Evolutionary conservation across 768 basidiomycete species (phyloP).

Genomic region (Tulasnella sp.): DNA sequence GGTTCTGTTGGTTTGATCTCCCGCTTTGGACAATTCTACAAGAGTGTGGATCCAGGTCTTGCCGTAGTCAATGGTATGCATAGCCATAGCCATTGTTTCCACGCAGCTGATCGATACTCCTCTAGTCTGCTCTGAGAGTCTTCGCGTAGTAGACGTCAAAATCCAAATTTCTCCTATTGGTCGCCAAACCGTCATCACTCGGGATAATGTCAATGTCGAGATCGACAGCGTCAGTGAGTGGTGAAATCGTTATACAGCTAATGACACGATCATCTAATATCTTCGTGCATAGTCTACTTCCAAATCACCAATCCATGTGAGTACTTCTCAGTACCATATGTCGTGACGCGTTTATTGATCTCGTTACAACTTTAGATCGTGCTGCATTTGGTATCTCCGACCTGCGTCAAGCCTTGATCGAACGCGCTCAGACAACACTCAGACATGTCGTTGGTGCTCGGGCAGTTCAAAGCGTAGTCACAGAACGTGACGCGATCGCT

Average conservation of each 20-base stretch:
- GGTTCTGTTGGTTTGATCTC: slow-evolving; percentile 84
- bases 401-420: slow-evolving; percentile 69
- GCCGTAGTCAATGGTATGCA: slow-evolving; percentile 78
- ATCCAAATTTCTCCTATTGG: slow-evolving; percentile 88
- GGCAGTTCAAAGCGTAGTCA: slow-evolving; percentile 89
- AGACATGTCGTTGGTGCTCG: slow-evolving; percentile 95
- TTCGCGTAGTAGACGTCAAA: slow-evolving; percentile 89
- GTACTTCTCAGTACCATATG: neutral
- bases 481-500: slow-evolving; percentile 92
- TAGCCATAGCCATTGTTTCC: slow-evolving; percentile 3
- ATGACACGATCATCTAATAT: neutral
- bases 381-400: slow-evolving; percentile 90
- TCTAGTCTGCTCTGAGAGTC: no score
- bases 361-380: slow-evolving; percentile 51
- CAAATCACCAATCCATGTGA: slow-evolving; percentile 28
- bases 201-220: slow-evolving; percentile 77
- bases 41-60: slow-evolving; percentile 80
- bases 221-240: slow-evolving; percentile 17
- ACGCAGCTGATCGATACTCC: no score
- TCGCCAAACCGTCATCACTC: slow-evolving; percentile 60
- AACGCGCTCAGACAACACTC: slow-evolving; percentile 85
- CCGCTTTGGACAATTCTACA: slow-evolving; percentile 94
- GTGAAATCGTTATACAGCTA: neutral
- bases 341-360: slow-evolving; percentile 16
- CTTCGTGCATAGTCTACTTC: slow-evolving; percentile 67